Percentiles rank a stretch among this genome's conserved stretches.
phyloP scores from a whole-genome alignment of 345 rosid genomes.

The Aurinia saxatilis region DNA sequence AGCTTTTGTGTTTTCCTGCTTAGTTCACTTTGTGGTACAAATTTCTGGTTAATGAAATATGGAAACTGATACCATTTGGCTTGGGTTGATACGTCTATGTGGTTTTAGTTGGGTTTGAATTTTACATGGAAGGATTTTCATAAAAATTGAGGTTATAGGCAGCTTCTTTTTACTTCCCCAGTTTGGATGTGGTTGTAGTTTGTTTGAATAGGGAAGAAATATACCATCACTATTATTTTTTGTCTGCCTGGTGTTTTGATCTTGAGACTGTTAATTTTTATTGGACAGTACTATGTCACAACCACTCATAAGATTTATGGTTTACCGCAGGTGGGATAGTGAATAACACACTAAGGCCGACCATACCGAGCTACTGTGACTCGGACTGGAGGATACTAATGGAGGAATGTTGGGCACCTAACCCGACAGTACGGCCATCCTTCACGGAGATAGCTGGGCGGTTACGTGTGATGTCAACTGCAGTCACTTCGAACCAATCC shows the following conservation, averaged over 20 bases:
- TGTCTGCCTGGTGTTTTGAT: background rate
- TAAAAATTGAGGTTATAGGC: background rate
- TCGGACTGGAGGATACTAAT: conserved; percentile 65
- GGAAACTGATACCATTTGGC: background rate
- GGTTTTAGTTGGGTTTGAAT: background rate
- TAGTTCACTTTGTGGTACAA: no score
- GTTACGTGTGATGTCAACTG: conserved; percentile 56
- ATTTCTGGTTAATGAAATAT: no score
- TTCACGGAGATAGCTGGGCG: conserved; percentile 66
- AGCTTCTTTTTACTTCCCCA: background rate
- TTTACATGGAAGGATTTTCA: background rate
- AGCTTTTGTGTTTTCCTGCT: background rate
- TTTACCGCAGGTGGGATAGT: conserved; percentile 63
- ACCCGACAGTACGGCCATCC: conserved; percentile 59
- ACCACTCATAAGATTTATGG: background rate
- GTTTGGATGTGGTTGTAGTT: background rate
- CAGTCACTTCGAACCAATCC: conserved; percentile 46
- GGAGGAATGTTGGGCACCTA: conserved; percentile 89
- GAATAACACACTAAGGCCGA: conserved; percentile 67
- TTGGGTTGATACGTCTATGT: background rate
- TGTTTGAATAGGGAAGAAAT: background rate
- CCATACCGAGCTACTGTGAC: conserved; percentile 61
- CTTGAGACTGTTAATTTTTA: background rate
- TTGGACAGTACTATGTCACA: background rate
- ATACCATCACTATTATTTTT: background rate